These are phyloP conservation scores for Candida tibetensis DNA, from an alignment of 805 yeast genomes.

Conservation along the genomic window DNA sequence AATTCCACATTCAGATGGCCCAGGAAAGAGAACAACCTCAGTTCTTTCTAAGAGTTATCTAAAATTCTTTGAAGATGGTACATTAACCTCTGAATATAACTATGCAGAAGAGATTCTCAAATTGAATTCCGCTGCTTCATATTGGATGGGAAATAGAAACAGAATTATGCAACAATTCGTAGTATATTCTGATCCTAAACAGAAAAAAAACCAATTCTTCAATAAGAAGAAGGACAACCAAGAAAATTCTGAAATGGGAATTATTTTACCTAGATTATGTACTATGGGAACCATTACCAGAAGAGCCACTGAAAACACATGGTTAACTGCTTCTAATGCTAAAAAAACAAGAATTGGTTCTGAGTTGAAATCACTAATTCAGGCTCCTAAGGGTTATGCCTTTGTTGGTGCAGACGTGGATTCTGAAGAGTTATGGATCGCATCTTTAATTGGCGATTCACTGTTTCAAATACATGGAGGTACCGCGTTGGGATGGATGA, in stretches of 20 bases:
- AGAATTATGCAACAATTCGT: conserved; percentile 85
- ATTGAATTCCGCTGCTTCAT: conserved; percentile 77
- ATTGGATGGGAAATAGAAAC: conserved; percentile 90
- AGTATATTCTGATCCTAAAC: conserved; percentile 47
- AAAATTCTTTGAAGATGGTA: conserved; percentile 68
- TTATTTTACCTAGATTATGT: conserved; percentile 79
- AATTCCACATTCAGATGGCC: conserved; percentile 88
- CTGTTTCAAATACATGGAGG: conserved; percentile 89
- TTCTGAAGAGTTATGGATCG: conserved; percentile 98
- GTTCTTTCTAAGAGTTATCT: conserved; percentile 76
- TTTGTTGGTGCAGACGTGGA: conserved; percentile 99
- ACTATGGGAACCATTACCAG: conserved; percentile 97
- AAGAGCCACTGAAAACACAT: conserved; percentile 93
- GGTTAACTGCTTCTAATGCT: conserved; percentile 97
- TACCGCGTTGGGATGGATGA: conserved; percentile 99
- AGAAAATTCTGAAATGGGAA: conserved; percentile 46
- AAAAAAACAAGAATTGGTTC: conserved; percentile 85
- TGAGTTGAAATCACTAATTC: conserved; percentile 81
- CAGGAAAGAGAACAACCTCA: conserved; percentile 64
- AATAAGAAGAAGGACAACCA: conserved; percentile 20
- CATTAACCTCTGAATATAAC: conserved; percentile 65
- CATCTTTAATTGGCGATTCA: conserved; percentile 91
- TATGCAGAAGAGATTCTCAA: conserved; percentile 75
- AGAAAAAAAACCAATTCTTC: conserved; percentile 23
- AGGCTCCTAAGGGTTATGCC: conserved; percentile 84